A percentile compares a stretch with the other conserved stretches of the same genome.
phyloP scores from a whole-genome alignment of 805 yeast species.

The Saccharomycopsis fermentans region DNA sequence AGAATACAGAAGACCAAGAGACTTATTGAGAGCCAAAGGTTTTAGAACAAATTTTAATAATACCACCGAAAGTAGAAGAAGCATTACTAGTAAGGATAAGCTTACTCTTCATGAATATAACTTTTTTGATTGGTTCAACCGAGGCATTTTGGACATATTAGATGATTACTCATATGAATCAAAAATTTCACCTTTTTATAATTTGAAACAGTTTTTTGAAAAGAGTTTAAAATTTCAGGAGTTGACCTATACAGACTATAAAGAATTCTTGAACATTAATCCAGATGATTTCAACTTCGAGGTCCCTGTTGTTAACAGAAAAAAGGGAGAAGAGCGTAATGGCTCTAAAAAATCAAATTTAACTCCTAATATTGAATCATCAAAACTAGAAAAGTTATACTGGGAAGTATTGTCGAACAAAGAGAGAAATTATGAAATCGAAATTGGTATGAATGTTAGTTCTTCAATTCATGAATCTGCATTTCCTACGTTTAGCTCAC shows the following conservation, averaged over 20 bases:
- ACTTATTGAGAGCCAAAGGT: conserved; percentile 40
- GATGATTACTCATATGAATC: conserved; percentile 31
- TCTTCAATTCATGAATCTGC: conserved; percentile 34
- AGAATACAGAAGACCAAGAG: conserved; percentile 37
- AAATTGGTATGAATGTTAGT: conserved; percentile 27
- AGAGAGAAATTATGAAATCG: conserved; percentile 26
- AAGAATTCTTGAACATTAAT: conserved; percentile 7
- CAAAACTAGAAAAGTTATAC: conserved; percentile 32
- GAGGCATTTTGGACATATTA: conserved; percentile 24
- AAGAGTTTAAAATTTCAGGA: conserved; percentile 36
- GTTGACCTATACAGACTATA: conserved; percentile 9
- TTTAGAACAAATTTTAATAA: conserved; percentile 40
- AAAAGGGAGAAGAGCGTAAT: background rate
- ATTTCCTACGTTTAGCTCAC: conserved; percentile 21
- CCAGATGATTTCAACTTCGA: conserved; percentile 5
- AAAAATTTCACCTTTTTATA: conserved; percentile 41
- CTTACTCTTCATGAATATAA: conserved; percentile 33
- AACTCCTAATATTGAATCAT: conserved; percentile 8
- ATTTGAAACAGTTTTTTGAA: conserved; percentile 48
- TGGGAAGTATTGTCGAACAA: conserved; percentile 31
- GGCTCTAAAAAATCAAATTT: background rate
- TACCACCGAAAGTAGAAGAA: conserved; percentile 34
- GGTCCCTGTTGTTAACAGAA: background rate
- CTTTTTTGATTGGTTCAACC: conserved; percentile 35
- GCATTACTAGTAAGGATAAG: conserved; percentile 27